Conservation (phyloP, 495 filamentous ascomycete genomes). For the Xylaria intraflava region DNA sequence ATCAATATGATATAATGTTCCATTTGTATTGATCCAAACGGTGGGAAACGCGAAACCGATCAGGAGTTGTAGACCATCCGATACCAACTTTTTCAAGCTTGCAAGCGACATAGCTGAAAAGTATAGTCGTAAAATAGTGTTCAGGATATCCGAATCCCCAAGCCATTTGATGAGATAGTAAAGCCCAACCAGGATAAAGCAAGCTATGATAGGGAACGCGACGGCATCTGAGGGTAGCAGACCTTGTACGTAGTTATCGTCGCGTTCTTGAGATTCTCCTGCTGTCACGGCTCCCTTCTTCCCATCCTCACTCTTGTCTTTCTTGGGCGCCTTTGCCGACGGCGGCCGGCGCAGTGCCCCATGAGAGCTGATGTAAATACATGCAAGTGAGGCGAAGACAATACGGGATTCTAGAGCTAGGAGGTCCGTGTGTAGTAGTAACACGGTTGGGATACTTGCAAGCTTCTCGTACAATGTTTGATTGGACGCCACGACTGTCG, state of each 20-base stretch:
- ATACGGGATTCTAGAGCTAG: slow-evolving; percentile 35
- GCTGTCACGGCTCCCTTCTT: too few species aligned
- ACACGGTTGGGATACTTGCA: slow-evolving; percentile 6
- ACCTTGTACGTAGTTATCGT: slow-evolving; percentile 64
- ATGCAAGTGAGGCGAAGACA: slow-evolving; percentile 34
- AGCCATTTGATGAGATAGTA: slow-evolving; percentile 90
- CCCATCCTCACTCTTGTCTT: slow-evolving; percentile 35
- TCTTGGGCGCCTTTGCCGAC: slow-evolving; percentile 57
- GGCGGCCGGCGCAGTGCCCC: slow-evolving; percentile 62
- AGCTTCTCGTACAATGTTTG: slow-evolving; percentile 19
- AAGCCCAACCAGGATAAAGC: slow-evolving; percentile 61
- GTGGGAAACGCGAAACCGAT: slow-evolving; percentile 68
- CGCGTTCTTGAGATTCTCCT: slow-evolving; percentile 54
- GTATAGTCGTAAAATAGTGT: slow-evolving; percentile 78
- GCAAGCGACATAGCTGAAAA: slow-evolving; percentile 74
- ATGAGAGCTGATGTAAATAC: slow-evolving; percentile 43
- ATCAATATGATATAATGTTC: slow-evolving; percentile 43
- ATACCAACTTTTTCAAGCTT: slow-evolving; percentile 60
- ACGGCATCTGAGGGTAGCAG: slow-evolving; percentile 76
- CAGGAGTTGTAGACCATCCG: slow-evolving; percentile 57
- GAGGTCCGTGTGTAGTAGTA: slow-evolving; percentile 55
- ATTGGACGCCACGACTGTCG: slow-evolving; percentile 4
- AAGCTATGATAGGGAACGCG: slow-evolving; percentile 79
- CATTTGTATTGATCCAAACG: slow-evolving; percentile 44
- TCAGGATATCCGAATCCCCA: slow-evolving; percentile 72